Conservation (phyloP, 1,284 basidiomycete genomes). For the Athelia sp. region DNA sequence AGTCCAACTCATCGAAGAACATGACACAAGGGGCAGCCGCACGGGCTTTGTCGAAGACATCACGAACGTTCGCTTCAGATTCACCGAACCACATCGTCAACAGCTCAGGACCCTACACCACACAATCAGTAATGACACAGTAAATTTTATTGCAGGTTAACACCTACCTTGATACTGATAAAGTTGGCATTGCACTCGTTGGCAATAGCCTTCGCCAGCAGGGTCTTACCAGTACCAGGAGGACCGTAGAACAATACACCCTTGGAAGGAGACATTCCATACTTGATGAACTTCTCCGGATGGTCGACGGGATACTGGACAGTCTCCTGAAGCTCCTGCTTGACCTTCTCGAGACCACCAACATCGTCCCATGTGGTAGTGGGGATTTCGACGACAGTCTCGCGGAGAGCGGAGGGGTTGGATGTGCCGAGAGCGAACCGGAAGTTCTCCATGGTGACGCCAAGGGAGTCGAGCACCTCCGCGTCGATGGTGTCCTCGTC, state of each 20-base stretch:
- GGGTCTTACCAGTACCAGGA: constrained; percentile 95
- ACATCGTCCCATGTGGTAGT: constrained; percentile 98
- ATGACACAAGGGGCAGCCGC: constrained; percentile 98
- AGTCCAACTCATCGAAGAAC: constrained; percentile 99
- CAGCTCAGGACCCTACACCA: constrained; percentile 83
- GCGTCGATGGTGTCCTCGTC: constrained; percentile 87
- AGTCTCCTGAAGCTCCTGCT: constrained; percentile 97
- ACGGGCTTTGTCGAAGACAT: constrained; percentile 99
- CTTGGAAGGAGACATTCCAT: constrained; percentile 98
- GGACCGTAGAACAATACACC: constrained; percentile 98
- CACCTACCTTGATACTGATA: constrained; percentile 82
- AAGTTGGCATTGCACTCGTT: constrained; percentile 99
- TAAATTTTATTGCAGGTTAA: neutral
- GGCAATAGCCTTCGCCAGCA: constrained; percentile 96
- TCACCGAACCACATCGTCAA: constrained; percentile 99
- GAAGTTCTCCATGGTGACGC: constrained; percentile 93
- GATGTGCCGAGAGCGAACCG: constrained; percentile 81
- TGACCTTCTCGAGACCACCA: constrained; percentile 99
- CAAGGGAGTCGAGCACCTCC: constrained; percentile 83
- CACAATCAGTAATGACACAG: constrained; percentile 13
- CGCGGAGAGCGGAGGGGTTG: constrained; percentile 83
- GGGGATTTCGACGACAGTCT: constrained; percentile 89
- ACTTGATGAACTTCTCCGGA: constrained; percentile 99
- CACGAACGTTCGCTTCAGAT: constrained; percentile 98
- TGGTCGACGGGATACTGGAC: constrained; percentile 99